phyloP scores from a whole-genome alignment of 2,329 filamentous ascomycete species.

The Cladosporium sphaerospermum region DNA sequence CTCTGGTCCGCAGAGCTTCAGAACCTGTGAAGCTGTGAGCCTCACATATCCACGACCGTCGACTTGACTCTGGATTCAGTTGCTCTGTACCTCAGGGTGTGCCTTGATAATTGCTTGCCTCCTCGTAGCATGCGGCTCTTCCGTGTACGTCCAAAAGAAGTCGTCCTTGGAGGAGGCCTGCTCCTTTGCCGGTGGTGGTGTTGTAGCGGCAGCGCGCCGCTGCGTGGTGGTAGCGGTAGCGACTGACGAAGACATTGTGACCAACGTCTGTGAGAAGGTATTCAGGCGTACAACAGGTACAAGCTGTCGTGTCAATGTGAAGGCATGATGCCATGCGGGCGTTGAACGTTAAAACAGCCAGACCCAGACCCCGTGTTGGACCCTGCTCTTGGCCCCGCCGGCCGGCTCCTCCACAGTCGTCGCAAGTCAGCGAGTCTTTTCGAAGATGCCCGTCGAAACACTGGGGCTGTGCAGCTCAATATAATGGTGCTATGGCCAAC shows the following conservation, averaged over 20 bases:
- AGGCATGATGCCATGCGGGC: not conserved
- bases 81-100: constrained; percentile 69
- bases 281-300: not conserved
- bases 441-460: not conserved
- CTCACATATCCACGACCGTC: not conserved
- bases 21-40: constrained; percentile 55
- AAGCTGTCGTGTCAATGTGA: not conserved
- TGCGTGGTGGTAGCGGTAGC: constrained; percentile 21
- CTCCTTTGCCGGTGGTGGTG: not conserved
- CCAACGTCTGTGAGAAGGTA: constrained; percentile 3
- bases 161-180: constrained; percentile 37
- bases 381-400: constrained; percentile 1
- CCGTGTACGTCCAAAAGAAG: constrained; percentile 99
- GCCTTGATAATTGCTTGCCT: constrained; percentile 95
- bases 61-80: constrained; percentile 5
- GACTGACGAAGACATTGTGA: constrained; percentile 20
- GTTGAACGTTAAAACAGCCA: constrained; percentile 5
- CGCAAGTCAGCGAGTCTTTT: not conserved
- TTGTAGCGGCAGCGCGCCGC: constrained; percentile 1
- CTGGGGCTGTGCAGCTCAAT: no score
- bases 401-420: not conserved
- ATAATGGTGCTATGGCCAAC: no score
- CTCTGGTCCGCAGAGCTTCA: constrained; percentile 93
- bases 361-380: constrained; percentile 1
- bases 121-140: constrained; percentile 89